Base-by-base conservation (phyloP, 495 filamentous ascomycete species). In the Saxispiralis lemnorum region DNA sequence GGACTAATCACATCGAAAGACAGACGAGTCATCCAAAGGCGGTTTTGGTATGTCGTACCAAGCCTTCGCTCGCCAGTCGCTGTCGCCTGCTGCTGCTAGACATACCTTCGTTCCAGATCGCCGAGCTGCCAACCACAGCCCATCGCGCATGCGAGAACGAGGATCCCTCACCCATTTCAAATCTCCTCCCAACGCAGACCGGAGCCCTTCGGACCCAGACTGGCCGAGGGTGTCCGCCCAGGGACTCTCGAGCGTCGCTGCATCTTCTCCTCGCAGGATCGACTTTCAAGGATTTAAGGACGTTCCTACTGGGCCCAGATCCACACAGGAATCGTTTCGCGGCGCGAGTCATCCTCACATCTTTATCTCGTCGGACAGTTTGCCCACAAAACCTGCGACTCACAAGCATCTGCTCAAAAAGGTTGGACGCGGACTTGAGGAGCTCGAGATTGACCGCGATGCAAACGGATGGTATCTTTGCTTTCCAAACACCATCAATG, bases 391-490 rank as follows among this genome's bases (percentile, higher is more conserved):
- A 4, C 28, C 12, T 15, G 14, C 11, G 5, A 45, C 24, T 31
- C 11, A 35, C 0, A 40, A 10, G 17, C 40, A 44, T 31, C 35
- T 39, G 20, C 33, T 37, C 20, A 17, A 31, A 20, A 19, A 16
- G 34, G 13, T 44, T 35, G n/a, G 20, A 2, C 7, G 12, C 6
- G 30, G 6, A 16, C 6, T n/a, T 15, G 7, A 2, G 14, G 14
- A 32, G 4, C n/a, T 33, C 6, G 17, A 43, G 3, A 21, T 43
- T 21, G 11, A 16, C 1, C 16, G 42, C 19, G 66, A 64, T 63
- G 39, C 30, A 1, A 34, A 3, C 9, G 52, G 52, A 9, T 55
- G 44, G 19, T 52, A 52, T 18, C 42, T 55, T 10, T 16, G 24
- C 11, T 52, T 49, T 19, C 20, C 41, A 13, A 37, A 55, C 24